Conservation (phyloP, 108 stramenopile genomes). For the Hondaea fermentalgiana region DNA sequence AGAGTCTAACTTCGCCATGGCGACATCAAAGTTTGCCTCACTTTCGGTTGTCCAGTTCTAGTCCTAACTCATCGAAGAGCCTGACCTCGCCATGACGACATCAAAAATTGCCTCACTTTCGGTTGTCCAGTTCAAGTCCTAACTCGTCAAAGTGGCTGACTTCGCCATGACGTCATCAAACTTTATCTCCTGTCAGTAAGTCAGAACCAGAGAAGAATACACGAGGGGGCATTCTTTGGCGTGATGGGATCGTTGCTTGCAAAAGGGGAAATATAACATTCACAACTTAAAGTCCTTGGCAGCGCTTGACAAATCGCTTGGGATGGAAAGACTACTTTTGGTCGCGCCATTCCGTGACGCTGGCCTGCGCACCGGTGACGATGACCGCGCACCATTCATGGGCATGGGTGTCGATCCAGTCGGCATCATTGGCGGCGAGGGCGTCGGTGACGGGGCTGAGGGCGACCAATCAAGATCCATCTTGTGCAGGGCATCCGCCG, state of each 20-base stretch:
- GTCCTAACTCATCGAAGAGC: no score
- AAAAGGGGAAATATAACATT: neutral
- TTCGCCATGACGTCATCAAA: no score
- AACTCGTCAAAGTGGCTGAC: no score
- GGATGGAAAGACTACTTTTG: neutral
- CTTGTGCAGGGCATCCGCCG: neutral
- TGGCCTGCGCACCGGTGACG: neutral
- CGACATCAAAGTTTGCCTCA: no score
- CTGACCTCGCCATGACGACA: no score
- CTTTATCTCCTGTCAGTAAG: no score
- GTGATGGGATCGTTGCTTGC: neutral
- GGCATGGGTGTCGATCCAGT: neutral
- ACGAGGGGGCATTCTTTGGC: no score
- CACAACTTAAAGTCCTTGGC: slow-evolving; percentile 7
- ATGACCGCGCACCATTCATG: neutral
- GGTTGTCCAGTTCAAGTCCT: no score
- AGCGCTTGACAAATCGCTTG: neutral
- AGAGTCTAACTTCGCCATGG: no score
- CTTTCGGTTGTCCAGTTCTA: no score
- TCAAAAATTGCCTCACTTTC: no score
- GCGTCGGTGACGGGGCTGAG: neutral
- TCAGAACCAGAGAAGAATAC: no score
- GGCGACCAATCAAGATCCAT: slow-evolving; percentile 6
- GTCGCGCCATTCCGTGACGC: neutral
- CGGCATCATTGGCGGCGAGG: neutral